These are phyloP conservation scores for Scheffersomyces amazonensis DNA, from an alignment of 805 yeast species.

Conservation along the genomic window DNA sequence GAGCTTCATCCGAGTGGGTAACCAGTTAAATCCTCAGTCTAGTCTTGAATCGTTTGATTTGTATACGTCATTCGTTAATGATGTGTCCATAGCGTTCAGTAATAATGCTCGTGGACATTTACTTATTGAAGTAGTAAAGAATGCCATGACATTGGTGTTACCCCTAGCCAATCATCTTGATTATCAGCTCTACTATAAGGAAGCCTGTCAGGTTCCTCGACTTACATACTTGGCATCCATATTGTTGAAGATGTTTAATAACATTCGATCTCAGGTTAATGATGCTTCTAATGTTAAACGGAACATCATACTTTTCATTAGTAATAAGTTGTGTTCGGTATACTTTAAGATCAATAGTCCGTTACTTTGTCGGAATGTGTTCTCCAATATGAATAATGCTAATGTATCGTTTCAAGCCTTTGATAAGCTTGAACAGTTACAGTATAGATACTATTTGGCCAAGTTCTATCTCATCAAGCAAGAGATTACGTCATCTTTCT, in stretches of 20 bases:
- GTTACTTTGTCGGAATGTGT: conserved; percentile 57
- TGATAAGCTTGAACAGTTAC: conserved; percentile 42
- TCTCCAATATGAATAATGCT: conserved; percentile 57
- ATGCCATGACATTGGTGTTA: conserved; percentile 34
- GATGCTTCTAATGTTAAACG: conserved; percentile 44
- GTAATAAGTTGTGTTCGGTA: conserved; percentile 51
- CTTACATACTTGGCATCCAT: conserved; percentile 51
- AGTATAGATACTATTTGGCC: conserved; percentile 53
- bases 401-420: conserved; percentile 41
- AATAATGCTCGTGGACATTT: conserved; percentile 40
- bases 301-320: conserved; percentile 49
- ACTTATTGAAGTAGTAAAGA: conserved; percentile 31
- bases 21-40: conserved; percentile 54
- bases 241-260: conserved; percentile 57
- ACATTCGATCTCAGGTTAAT: conserved; percentile 48
- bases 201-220: conserved; percentile 42
- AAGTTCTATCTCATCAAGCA: conserved; percentile 54
- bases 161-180: conserved; percentile 45
- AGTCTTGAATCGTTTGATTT: conserved; percentile 52
- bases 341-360: conserved; percentile 57
- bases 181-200: conserved; percentile 37
- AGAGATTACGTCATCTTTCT: conserved; percentile 43
- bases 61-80: conserved; percentile 45
- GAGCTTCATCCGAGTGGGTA: conserved; percentile 46
- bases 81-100: conserved; percentile 47